Percentiles rank a stretch among this genome's conserved stretches.
phyloP scores from a whole-genome alignment of 192 early-diverging fungal species.

The Lobosporangium transversale region DNA sequence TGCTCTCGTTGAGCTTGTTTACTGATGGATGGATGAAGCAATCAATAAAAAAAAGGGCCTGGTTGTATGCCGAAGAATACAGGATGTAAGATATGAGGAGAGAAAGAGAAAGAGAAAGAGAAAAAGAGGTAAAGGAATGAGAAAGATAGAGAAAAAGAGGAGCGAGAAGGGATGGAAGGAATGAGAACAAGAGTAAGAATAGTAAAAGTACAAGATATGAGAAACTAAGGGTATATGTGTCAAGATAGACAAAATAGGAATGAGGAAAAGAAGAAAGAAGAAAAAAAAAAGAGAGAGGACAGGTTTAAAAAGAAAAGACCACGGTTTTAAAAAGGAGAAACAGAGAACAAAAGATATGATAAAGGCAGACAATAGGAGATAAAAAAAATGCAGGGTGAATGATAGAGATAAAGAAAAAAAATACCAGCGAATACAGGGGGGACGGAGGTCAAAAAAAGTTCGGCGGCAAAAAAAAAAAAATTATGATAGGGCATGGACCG shows the following conservation, averaged over 20 bases:
- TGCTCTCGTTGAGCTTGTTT: too few relatives aligned
- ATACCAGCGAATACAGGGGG: neutral
- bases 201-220: too few relatives aligned
- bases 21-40: too few relatives aligned
- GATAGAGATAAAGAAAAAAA: neutral
- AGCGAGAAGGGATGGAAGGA: neutral
- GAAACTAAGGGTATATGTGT: too few relatives aligned
- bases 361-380: neutral
- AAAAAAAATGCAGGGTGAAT: neutral
- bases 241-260: too few relatives aligned
- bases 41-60: too few relatives aligned
- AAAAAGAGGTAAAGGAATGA: neutral
- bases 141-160: neutral
- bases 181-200: neutral
- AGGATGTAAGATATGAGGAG: neutral
- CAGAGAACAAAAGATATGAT: neutral
- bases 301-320: too few relatives aligned
- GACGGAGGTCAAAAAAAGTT: too few relatives aligned
- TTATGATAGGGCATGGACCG: neutral
- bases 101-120: constrained; percentile 3
- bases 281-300: too few relatives aligned
- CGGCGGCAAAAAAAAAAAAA: too few relatives aligned
- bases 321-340: neutral
- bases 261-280: too few relatives aligned
- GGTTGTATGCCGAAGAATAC: neutral